A percentile compares a stretch with the other conserved stretches of the same genome.
Conservation (phyloP, 2,329 filamentous ascomycete genomes). For the Didymella arachidicola region DNA sequence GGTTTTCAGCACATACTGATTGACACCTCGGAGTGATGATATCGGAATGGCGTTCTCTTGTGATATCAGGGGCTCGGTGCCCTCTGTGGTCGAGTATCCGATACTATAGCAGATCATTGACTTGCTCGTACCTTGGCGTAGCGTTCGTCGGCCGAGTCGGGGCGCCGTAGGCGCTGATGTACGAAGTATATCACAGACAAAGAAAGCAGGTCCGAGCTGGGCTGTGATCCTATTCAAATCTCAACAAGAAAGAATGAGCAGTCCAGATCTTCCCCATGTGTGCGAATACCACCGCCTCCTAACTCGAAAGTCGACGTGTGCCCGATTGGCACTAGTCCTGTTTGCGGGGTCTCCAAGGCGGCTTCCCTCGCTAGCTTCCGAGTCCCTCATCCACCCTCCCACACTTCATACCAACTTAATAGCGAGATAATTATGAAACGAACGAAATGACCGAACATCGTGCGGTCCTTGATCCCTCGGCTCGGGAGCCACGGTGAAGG, state of each 20-base stretch:
- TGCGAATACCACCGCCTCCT: neutral
- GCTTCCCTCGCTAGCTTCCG: neutral
- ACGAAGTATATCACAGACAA: too few relatives aligned
- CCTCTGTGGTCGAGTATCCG: neutral
- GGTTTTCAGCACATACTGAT: constrained; percentile 14
- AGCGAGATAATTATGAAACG: neutral
- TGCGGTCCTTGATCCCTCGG: neutral
- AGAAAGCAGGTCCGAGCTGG: too few relatives aligned
- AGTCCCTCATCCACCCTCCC: neutral
- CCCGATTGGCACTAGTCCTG: neutral
- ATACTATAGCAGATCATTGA: neutral
- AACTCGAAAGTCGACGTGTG: too few relatives aligned
- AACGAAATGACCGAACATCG: neutral
- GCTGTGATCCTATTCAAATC: too few relatives aligned
- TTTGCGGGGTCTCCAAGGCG: too few relatives aligned
- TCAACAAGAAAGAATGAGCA: too few relatives aligned
- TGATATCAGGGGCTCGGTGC: neutral
- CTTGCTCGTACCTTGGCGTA: too few relatives aligned
- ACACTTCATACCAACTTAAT: neutral
- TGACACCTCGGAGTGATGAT: constrained; percentile 17
- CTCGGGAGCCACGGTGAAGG: neutral
- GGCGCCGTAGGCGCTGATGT: too few relatives aligned
- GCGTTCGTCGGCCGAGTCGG: too few relatives aligned
- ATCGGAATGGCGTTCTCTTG: too few relatives aligned
- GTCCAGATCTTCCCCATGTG: too few relatives aligned